These are phyloP conservation scores for Phytopythium montanum DNA, from an alignment of 352 stramenopile species.

Conservation along the genomic window DNA sequence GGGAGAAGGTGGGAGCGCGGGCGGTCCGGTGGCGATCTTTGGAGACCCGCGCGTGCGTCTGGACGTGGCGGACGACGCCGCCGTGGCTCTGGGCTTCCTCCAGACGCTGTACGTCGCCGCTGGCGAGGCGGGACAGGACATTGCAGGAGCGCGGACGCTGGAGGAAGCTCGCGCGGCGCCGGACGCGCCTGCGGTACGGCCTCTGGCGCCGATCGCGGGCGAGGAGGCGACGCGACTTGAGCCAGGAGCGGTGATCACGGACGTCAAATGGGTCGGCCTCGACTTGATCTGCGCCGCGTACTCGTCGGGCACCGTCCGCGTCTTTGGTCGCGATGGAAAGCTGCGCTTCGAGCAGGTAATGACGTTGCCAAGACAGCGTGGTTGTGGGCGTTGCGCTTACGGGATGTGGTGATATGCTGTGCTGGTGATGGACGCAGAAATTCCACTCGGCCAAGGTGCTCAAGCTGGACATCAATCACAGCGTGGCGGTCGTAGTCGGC, in stretches of 20 bases:
- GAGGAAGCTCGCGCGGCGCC: slow-evolving; percentile 14
- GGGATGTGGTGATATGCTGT: background rate
- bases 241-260: slow-evolving; percentile 39
- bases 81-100: slow-evolving; percentile 41
- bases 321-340: slow-evolving; percentile 47
- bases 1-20: background rate
- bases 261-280: slow-evolving; percentile 66
- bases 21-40: slow-evolving; percentile 28
- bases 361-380: background rate
- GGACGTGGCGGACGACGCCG: slow-evolving; percentile 48
- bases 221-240: slow-evolving; percentile 25
- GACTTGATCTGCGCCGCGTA: slow-evolving; percentile 58
- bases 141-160: slow-evolving; percentile 4
- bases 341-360: slow-evolving; percentile 57
- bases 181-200: slow-evolving; percentile 4
- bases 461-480: slow-evolving; percentile 53
- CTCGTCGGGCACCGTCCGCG: slow-evolving; percentile 50
- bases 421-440: slow-evolving; percentile 20
- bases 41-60: slow-evolving; percentile 36
- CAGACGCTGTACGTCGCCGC: slow-evolving; percentile 26
- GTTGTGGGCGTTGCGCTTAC: background rate
- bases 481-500: slow-evolving; percentile 24
- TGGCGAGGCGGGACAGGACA: background rate
- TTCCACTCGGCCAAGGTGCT: slow-evolving; percentile 38
- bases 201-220: slow-evolving; percentile 22